Conservation (phyloP, 345 rosid genomes). For the Eucalyptus cloeziana region DNA sequence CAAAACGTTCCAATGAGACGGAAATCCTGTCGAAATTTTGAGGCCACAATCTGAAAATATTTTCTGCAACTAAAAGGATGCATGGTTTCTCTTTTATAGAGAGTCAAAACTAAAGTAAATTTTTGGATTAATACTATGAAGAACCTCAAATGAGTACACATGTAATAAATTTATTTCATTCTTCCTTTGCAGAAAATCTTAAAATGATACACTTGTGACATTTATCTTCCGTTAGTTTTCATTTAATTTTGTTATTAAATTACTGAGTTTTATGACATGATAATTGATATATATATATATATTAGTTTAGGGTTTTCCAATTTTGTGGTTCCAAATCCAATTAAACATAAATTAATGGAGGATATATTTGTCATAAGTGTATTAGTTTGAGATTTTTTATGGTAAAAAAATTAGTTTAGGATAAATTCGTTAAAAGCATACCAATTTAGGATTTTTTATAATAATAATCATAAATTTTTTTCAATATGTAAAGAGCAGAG, state of each 20-base stretch:
- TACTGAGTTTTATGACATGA: rapidly evolving
- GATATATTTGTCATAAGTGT: rapidly evolving
- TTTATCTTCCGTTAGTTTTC: rapidly evolving
- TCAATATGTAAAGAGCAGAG: neutral
- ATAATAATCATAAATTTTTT: no score
- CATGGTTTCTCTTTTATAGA: neutral
- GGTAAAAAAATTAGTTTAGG: rapidly evolving
- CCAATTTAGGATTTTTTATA: rapidly evolving
- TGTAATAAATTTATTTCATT: no score
- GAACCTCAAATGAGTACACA: rapidly evolving
- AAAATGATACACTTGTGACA: rapidly evolving
- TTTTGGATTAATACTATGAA: rapidly evolving
- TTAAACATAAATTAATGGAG: rapidly evolving
- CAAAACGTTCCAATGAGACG: neutral
- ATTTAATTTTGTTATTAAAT: no score
- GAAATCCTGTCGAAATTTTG: neutral
- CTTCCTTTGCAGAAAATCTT: no score
- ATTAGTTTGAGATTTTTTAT: rapidly evolving
- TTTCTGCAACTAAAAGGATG: neutral
- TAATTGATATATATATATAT: no score
- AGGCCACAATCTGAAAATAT: rapidly evolving
- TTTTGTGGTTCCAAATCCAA: rapidly evolving
- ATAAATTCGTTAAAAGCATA: rapidly evolving
- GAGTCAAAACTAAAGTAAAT: neutral
- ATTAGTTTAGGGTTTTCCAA: rapidly evolving